phyloP scores from a whole-genome alignment of 2,329 filamentous ascomycete genomes.

The Alternaria longipes region DNA sequence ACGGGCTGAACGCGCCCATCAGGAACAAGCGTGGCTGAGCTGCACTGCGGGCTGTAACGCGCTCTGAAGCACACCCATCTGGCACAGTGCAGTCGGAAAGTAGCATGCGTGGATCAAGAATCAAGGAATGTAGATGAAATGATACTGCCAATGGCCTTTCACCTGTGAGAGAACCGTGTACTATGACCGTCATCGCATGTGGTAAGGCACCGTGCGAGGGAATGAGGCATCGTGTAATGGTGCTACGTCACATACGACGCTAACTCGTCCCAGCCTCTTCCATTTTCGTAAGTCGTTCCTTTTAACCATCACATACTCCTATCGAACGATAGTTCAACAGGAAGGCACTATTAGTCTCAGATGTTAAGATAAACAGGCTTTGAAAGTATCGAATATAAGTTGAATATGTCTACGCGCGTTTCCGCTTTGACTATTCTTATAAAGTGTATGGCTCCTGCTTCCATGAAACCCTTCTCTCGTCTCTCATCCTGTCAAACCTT shows the following conservation, averaged over 20 bases:
- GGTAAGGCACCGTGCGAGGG: not conserved
- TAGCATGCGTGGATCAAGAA: not conserved
- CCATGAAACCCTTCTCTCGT: slow-evolving; percentile 45
- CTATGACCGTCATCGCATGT: not conserved
- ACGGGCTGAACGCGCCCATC: not conserved
- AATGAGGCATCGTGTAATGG: not conserved
- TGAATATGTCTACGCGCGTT: not conserved
- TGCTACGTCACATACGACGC: not conserved
- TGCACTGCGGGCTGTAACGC: not conserved
- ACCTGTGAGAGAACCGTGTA: not conserved
- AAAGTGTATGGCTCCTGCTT: slow-evolving; percentile 41
- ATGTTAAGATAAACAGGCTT: not conserved
- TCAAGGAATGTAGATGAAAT: not conserved
- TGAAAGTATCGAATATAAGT: not conserved
- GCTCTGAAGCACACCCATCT: not conserved
- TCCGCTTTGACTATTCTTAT: not conserved
- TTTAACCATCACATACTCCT: not conserved
- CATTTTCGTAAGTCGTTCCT: not conserved
- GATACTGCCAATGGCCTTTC: not conserved
- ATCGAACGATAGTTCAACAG: not conserved
- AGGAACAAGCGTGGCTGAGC: not conserved
- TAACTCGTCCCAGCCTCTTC: not conserved
- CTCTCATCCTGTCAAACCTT: slow-evolving; percentile 58
- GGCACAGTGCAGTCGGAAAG: not conserved
- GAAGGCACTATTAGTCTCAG: not conserved